Evolutionary conservation across 2,329 filamentous ascomycete genomes (phyloP), one percentile per base, ranked within the genome.

Genomic region (Conoideocrella luteorostrata): DNA sequence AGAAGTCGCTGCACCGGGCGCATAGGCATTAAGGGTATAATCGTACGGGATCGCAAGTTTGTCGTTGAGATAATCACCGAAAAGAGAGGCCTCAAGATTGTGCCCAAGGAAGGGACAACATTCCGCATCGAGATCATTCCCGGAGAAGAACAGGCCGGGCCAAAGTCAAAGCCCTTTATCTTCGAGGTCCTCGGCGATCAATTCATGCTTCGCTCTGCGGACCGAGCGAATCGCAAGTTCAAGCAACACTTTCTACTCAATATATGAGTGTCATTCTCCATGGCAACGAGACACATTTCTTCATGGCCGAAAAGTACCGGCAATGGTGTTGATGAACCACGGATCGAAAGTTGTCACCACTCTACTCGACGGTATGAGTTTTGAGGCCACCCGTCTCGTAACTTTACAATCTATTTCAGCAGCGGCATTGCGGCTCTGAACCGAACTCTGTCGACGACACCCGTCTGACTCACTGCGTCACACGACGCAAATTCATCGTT

Each of bases 121-220:
- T 97, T 98, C 56, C 77, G 81, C 17, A 80, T 97, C 51, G 74
- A 79, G 50, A 71, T 97, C 9, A 79, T 83, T 58, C 4, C 47
- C 5, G 50, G 52, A 13, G 40, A 51, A 12, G 46, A 49, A 22
- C 15, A 29, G 3, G 39, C 22, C 5, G 50, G 35, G 6, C 51
- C 41, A 11, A 47, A 54, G 32, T 52, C 56, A 39, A 56, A 28
- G 15, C 40, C 42, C 3, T 71, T 96, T 56, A 74, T 82, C 0
- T 93, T 96, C 55, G 91, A 97, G 61, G 70, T 97, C 2, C 77
- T 91, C 50, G 93, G 93, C 3, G 85, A 88, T 54, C 88, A 94
- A 59, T 90, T 97, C 57, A 80, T 88, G 71, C 80, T 83, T 52
- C 76, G 89, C 10, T 82, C 91, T 3, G 81, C 85, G 13, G 91